Percentiles rank a stretch among this genome's conserved stretches.
phyloP scores from a whole-genome alignment of 2,329 filamentous ascomycete genomes.

The Penicillium rolfsii region DNA sequence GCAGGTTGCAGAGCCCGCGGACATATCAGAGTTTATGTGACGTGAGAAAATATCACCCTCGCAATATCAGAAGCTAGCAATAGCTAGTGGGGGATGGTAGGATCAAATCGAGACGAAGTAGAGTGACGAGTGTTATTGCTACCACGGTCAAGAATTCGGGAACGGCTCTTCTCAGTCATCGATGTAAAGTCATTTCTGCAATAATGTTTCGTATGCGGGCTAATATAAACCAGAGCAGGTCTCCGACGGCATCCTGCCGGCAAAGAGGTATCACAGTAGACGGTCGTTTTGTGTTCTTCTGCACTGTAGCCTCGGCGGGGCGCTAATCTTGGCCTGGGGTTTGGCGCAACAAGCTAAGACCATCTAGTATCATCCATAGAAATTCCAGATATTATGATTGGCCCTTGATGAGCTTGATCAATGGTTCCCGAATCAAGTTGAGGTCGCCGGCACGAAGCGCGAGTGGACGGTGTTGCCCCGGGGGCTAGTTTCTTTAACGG shows the following conservation, averaged over 20 bases:
- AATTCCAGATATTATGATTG: neutral
- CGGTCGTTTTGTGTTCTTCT: constrained; percentile 1
- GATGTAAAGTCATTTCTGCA: neutral
- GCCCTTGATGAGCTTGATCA: constrained; percentile 1
- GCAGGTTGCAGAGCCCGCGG: constrained; percentile 25
- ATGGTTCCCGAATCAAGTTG: neutral
- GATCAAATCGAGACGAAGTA: neutral
- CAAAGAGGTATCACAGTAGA: neutral
- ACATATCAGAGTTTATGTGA: constrained; percentile 13
- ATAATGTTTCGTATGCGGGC: neutral
- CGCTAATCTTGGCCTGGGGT: constrained; percentile 17
- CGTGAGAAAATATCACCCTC: neutral
- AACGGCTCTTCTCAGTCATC: neutral
- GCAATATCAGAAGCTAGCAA: neutral
- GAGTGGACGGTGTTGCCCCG: neutral
- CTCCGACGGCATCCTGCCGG: constrained; percentile 6
- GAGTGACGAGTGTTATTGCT: no score
- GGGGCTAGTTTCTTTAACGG: neutral
- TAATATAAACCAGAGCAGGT: neutral
- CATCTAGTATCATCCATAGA: constrained; percentile 3
- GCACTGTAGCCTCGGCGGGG: constrained; percentile 16
- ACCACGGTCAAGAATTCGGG: neutral
- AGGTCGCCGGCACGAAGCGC: neutral
- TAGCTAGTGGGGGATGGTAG: neutral
- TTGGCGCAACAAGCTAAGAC: constrained; percentile 22